A percentile compares a stretch with the other conserved stretches of the same genome.
These are phyloP conservation scores for Irpex sp. DNA, from an alignment of 1,284 basidiomycete genomes.

Conservation along the genomic window DNA sequence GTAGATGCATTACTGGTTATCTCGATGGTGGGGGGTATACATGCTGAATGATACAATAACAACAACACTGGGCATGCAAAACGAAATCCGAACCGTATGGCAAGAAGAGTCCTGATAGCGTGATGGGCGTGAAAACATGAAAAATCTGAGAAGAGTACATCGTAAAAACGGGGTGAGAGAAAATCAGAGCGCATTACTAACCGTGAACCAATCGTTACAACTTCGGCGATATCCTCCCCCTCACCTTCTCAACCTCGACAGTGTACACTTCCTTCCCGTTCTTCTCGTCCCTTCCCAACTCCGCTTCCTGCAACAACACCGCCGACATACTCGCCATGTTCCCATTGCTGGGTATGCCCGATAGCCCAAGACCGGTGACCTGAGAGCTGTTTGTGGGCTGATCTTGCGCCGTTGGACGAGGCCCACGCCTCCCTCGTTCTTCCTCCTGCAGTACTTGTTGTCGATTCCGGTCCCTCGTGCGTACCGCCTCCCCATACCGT, in stretches of 20 bases:
- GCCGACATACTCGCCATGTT: conserved; percentile 10
- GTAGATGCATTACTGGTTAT: too few species aligned
- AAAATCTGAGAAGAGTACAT: not conserved
- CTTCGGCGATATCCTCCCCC: conserved; percentile 9
- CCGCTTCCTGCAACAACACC: conserved; percentile 4
- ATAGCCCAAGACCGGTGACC: conserved; percentile 7
- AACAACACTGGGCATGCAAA: not conserved
- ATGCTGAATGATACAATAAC: not conserved
- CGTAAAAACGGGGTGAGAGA: not conserved
- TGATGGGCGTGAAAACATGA: not conserved
- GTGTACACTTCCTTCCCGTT: not conserved
- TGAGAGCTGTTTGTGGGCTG: not conserved
- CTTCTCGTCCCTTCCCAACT: conserved; percentile 1
- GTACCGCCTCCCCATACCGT: not conserved
- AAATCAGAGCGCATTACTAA: not conserved
- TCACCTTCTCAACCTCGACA: not conserved
- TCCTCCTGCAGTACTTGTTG: not conserved
- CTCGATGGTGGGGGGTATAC: not conserved
- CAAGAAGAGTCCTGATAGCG: not conserved
- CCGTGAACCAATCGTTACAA: conserved; percentile 1
- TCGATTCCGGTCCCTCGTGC: conserved; percentile 1
- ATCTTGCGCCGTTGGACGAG: not conserved
- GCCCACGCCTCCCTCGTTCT: not conserved
- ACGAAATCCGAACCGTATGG: not conserved
- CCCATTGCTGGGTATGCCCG: conserved; percentile 5